Evolutionary conservation across 2,329 filamentous ascomycete species (phyloP).

Genomic region (Sclerotinia nivalis): DNA sequence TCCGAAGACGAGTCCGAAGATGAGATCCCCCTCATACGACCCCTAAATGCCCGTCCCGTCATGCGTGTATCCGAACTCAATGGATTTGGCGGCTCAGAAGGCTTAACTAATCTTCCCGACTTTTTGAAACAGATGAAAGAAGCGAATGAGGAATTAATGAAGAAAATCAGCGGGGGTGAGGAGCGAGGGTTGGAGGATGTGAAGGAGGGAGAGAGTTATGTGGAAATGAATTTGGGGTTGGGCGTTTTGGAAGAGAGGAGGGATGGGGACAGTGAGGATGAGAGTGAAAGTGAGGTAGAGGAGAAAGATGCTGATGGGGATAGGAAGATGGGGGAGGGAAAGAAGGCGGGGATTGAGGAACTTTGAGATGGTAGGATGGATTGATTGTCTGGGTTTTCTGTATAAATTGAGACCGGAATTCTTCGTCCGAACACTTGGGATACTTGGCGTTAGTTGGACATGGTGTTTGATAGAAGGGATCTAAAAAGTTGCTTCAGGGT

Average conservation of each 20-base stretch:
- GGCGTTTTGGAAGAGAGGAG: conserved; percentile 32
- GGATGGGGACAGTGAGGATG: not conserved
- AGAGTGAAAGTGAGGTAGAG: conserved; percentile 7
- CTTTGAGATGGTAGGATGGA: not conserved
- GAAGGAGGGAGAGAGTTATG: conserved; percentile 27
- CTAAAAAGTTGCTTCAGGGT: not conserved
- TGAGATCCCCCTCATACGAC: conserved; percentile 25
- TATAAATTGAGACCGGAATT: not conserved
- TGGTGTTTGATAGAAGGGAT: not conserved
- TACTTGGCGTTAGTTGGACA: not conserved
- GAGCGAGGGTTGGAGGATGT: conserved; percentile 18
- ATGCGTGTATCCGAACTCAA: conserved; percentile 29
- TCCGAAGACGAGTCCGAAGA: conserved; percentile 11
- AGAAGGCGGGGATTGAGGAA: conserved; percentile 19
- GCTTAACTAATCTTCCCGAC: conserved; percentile 22
- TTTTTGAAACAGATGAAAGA: conserved; percentile 32
- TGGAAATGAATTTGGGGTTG: conserved; percentile 30
- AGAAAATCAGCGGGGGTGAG: conserved; percentile 26
- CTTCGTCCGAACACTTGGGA: not conserved
- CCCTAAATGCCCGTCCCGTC: conserved; percentile 29
- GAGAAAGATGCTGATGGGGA: conserved; percentile 17
- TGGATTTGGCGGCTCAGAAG: conserved; percentile 12
- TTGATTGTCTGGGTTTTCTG: not conserved
- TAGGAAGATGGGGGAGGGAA: conserved; percentile 8
- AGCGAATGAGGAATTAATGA: conserved; percentile 30